phyloP scores from a whole-genome alignment of 2,329 filamentous ascomycete genomes.

The Dactylellina cionopaga region DNA sequence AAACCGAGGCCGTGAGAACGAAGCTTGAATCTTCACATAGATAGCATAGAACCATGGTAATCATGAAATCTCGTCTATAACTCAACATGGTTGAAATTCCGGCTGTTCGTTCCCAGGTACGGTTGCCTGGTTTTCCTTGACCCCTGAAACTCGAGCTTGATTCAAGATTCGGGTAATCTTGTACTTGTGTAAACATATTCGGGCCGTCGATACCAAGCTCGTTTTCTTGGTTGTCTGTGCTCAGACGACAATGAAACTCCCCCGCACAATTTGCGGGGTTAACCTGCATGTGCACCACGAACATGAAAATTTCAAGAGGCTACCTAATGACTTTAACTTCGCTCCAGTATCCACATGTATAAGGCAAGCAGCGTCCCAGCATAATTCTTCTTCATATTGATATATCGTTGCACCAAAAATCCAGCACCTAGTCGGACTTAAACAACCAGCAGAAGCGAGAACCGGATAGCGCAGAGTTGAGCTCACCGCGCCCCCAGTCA shows the following conservation, averaged over 20 bases:
- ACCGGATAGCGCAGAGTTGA: slow-evolving; percentile 2
- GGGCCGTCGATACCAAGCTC: slow-evolving; percentile 19
- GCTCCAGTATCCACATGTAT: neutral
- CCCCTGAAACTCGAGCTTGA: slow-evolving; percentile 27
- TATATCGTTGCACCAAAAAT: too few relatives aligned
- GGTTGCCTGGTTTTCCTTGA: slow-evolving; percentile 16
- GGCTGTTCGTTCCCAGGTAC: neutral
- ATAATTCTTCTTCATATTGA: too few relatives aligned
- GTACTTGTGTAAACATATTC: slow-evolving; percentile 7
- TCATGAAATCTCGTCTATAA: neutral
- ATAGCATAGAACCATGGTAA: neutral
- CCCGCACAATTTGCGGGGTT: slow-evolving; percentile 19
- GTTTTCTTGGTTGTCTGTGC: slow-evolving; percentile 15
- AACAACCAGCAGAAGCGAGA: slow-evolving; percentile 5
- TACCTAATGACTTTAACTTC: neutral
- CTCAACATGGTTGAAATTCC: neutral
- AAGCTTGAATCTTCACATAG: neutral
- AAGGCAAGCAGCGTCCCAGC: neutral
- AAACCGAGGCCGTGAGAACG: too few relatives aligned
- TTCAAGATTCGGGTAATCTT: neutral
- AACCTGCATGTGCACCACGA: slow-evolving; percentile 7
- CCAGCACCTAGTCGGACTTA: neutral
- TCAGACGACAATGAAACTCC: slow-evolving; percentile 41
- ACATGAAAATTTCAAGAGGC: too few relatives aligned
- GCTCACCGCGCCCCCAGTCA: neutral